Percentiles rank a stretch among this genome's conserved stretches.
Evolutionary conservation across 2,329 filamentous ascomycete species (phyloP).

Genomic region (Aschersonia sp.): DNA sequence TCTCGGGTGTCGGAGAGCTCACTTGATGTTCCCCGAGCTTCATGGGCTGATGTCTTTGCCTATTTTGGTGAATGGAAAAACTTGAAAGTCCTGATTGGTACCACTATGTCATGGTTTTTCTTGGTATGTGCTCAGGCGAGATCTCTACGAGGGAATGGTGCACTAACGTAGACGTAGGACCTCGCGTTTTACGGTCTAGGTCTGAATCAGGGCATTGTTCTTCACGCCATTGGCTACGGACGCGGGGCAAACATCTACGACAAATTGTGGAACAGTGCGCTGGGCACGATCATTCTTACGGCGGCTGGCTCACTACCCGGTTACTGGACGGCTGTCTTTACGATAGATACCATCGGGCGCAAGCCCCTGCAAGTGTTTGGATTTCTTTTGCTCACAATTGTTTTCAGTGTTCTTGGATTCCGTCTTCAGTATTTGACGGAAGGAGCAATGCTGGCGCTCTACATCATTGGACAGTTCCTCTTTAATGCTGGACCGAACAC

Average conservation of each 20-base stretch:
- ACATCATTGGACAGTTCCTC: slow-evolving; percentile 50
- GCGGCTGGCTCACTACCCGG: slow-evolving; percentile 67
- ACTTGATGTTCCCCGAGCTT: slow-evolving; percentile 52
- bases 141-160: neutral
- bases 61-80: slow-evolving; percentile 61
- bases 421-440: slow-evolving; percentile 33
- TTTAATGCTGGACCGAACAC: slow-evolving; percentile 54
- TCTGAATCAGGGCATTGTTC: slow-evolving; percentile 60
- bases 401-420: slow-evolving; percentile 51
- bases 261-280: slow-evolving; percentile 54
- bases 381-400: slow-evolving; percentile 43
- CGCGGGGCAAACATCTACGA: slow-evolving; percentile 49
- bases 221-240: slow-evolving; percentile 58
- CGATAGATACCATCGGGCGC: slow-evolving; percentile 61
- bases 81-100: slow-evolving; percentile 57
- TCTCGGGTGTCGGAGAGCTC: slow-evolving; percentile 36
- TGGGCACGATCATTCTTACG: slow-evolving; percentile 64
- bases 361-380: slow-evolving; percentile 59
- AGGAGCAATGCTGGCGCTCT: slow-evolving; percentile 40
- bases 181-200: slow-evolving; percentile 55
- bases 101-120: slow-evolving; percentile 71
- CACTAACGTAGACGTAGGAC: slow-evolving; percentile 28
- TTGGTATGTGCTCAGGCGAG: slow-evolving; percentile 25
- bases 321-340: slow-evolving; percentile 63
- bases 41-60: slow-evolving; percentile 48